Conservation (phyloP, 441 rosid genomes). For the Manihot esculenta region DNA sequence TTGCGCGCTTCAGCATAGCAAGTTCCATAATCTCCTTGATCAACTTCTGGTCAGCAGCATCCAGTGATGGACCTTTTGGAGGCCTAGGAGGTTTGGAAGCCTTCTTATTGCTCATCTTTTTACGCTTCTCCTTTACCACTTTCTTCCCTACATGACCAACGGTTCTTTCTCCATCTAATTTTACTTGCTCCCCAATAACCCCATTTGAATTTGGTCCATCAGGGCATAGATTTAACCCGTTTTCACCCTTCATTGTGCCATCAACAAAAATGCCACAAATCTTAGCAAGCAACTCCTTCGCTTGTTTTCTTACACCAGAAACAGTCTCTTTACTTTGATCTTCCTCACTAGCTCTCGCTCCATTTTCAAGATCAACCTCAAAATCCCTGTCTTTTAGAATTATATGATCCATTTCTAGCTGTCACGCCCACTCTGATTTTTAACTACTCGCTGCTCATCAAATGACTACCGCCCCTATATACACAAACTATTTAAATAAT, state of each 20-base stretch:
- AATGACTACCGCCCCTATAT: constrained; percentile 14
- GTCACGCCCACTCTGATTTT: constrained; percentile 18
- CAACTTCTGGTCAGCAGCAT: constrained; percentile 80
- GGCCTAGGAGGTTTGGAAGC: constrained; percentile 84
- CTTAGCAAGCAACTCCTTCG: constrained; percentile 34
- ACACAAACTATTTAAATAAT: constrained; percentile 8
- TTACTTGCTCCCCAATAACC: constrained; percentile 24
- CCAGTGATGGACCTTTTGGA: constrained; percentile 81
- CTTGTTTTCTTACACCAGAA: constrained; percentile 32
- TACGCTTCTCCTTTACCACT: constrained; percentile 55
- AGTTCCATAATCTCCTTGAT: constrained; percentile 77
- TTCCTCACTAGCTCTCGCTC: constrained; percentile 33
- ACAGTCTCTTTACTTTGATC: constrained; percentile 22
- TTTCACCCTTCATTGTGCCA: constrained; percentile 23
- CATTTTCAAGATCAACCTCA: constrained; percentile 73
- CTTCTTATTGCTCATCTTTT: constrained; percentile 56
- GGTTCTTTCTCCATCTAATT: constrained; percentile 26
- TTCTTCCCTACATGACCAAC: constrained; percentile 42
- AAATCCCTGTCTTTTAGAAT: constrained; percentile 33
- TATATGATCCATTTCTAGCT: constrained; percentile 33
- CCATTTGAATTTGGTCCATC: constrained; percentile 8
- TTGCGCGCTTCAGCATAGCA: constrained; percentile 82
- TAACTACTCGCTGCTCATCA: constrained; percentile 8
- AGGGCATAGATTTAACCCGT: constrained; percentile 29
- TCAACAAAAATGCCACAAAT: constrained; percentile 34